Evolutionary conservation across 805 yeast genomes (phyloP), one percentile per base, ranked within the genome.

Genomic region (Lachancea waltii): DNA sequence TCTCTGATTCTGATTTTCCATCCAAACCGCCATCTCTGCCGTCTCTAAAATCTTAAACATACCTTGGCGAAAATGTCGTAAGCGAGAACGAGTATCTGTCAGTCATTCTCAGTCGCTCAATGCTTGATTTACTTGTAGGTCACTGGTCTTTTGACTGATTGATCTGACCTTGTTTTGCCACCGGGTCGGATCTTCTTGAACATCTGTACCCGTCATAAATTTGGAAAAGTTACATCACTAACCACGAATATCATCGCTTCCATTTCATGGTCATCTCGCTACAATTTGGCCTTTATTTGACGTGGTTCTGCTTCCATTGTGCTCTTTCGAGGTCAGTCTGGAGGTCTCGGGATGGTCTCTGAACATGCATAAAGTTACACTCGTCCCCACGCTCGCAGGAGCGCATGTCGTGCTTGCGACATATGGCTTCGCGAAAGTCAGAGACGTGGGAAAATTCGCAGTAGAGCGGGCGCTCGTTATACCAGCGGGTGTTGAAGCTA

Each of bases 11-110:
- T 23, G 5, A 11, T 11, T 23, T 23, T 11, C 26, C 5, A 4
- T 11, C 26, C 13, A 7, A 11, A 13, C 26, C 7, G 26, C 5
- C 10, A 13, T 23, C 26, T 5, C 26, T 11, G 26, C 13, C 26
- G 26, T 7, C 7, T 23, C 13, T 11, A 11, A 13, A 3, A 19
- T 26, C n/a, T 20, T 11, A 38, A 16, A 45, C 56, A 13, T 48
- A 81, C 89, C 83, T 84, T 57, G 99, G 98, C 35, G 97, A 90
- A 63, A 92, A 92, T 13, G 98, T 92, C 18, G 98, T 92, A 46
- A 92, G 74, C 17, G 98, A 92, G 61, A 92, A 92, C 15, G 97
- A 87, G 67, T 92, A 92, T 73, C 98, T 79, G 64, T 92, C 98
- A 43, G 98, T 95, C 97, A 92, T 92, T 45, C 26, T 23, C 26